These are phyloP conservation scores for Gonium pectorale DNA, from an alignment of 139 green algal species.

Conservation along the genomic window DNA sequence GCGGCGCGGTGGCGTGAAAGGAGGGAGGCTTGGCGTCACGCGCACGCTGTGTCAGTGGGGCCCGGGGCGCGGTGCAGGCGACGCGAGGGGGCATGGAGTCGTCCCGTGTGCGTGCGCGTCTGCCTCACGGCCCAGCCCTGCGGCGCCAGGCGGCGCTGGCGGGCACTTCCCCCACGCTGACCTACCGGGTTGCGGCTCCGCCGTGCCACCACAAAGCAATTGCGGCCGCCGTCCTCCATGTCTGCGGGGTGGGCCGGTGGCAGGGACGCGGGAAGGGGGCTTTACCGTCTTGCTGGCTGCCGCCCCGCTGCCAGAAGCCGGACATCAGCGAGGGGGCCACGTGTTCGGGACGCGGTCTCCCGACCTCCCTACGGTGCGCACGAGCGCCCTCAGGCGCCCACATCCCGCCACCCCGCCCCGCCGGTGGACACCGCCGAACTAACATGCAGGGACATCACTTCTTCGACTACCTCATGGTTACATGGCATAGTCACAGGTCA, in stretches of 20 bases:
- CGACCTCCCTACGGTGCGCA: no score
- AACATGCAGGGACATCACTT: not conserved
- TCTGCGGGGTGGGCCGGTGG: not conserved
- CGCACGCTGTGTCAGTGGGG: not conserved
- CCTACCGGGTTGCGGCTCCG: slow-evolving; percentile 20
- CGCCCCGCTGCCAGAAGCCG: not conserved
- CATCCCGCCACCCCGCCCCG: not conserved
- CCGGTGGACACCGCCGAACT: not conserved
- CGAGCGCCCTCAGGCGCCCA: not conserved
- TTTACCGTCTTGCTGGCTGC: not conserved
- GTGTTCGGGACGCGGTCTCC: no score
- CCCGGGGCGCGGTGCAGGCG: not conserved
- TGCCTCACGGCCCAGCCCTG: not conserved
- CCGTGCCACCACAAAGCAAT: slow-evolving; percentile 19
- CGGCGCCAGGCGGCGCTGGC: not conserved
- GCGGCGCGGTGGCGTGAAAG: not conserved
- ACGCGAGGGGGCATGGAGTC: not conserved
- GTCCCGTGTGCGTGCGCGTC: not conserved
- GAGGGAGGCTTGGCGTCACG: not conserved
- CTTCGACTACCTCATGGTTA: not conserved
- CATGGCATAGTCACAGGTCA: not conserved
- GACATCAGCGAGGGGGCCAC: no score
- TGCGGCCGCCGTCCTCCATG: slow-evolving; percentile 30
- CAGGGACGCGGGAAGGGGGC: not conserved
- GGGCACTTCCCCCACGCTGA: not conserved